Conservation (phyloP, 2,329 filamentous ascomycete genomes). For the Ceratocystis variospora region DNA sequence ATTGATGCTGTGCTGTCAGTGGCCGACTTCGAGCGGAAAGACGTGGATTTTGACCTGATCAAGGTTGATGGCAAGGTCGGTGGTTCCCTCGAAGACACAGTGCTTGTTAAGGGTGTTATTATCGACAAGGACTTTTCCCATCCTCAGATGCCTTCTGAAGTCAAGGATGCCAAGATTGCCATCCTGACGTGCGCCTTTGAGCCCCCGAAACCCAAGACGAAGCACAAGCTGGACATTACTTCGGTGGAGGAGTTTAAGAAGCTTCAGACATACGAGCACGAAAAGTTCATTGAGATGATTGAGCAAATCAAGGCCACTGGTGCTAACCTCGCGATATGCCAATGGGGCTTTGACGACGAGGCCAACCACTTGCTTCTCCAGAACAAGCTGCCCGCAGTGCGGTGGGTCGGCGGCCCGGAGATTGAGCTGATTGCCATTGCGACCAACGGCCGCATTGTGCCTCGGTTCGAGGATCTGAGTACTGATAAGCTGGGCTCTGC, state of each 20-base stretch:
- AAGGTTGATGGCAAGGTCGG: slow-evolving; percentile 99
- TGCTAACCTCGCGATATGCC: slow-evolving; percentile 94
- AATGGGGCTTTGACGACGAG: slow-evolving; percentile 99
- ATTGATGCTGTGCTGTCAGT: slow-evolving; percentile 95
- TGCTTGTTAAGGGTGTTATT: slow-evolving; percentile 95
- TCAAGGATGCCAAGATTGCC: slow-evolving; percentile 88
- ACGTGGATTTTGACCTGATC: slow-evolving; percentile 97
- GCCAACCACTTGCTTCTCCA: slow-evolving; percentile 94
- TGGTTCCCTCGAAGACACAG: slow-evolving; percentile 78
- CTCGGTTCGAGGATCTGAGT: slow-evolving; percentile 87
- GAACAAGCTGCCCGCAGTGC: slow-evolving; percentile 86
- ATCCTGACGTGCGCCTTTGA: slow-evolving; percentile 97
- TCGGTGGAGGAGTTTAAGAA: slow-evolving; percentile 97
- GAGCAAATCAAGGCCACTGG: slow-evolving; percentile 94
- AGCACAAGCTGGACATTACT: slow-evolving; percentile 97
- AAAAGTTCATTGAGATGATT: slow-evolving; percentile 98
- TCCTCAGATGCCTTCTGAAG: slow-evolving; percentile 95
- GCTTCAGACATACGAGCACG: slow-evolving; percentile 84
- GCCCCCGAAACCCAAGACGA: slow-evolving; percentile 98
- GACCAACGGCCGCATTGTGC: slow-evolving; percentile 94
- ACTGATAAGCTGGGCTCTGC: slow-evolving; percentile 82
- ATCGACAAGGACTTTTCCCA: slow-evolving; percentile 99
- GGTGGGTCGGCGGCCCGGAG: slow-evolving; percentile 96
- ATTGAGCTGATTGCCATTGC: slow-evolving; percentile 98
- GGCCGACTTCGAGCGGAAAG: slow-evolving; percentile 86